A percentile compares a stretch with the other conserved stretches of the same genome.
These are phyloP conservation scores for Pseudopediastrum boryanum DNA, from an alignment of 139 green algal genomes.

Conservation along the genomic window DNA sequence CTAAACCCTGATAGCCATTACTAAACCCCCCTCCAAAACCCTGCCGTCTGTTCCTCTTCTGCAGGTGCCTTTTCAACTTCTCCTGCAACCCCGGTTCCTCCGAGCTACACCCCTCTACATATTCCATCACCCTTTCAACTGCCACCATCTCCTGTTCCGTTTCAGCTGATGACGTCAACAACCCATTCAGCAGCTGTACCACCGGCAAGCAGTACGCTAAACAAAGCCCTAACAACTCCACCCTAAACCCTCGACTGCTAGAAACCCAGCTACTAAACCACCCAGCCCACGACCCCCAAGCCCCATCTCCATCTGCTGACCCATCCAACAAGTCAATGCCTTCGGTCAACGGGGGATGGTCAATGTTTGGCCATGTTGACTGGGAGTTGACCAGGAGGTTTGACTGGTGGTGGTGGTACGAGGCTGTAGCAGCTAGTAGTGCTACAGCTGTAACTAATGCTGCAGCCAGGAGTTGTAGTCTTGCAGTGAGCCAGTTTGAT, in stretches of 20 bases:
- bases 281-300: no score
- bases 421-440: constrained; percentile 41
- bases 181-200: constrained; percentile 75
- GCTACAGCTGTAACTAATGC: constrained; percentile 65
- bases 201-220: constrained; percentile 85
- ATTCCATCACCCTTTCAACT: constrained; percentile 77
- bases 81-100: constrained; percentile 35
- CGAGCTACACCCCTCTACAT: constrained; percentile 9
- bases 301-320: no score
- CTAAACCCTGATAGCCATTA: no score
- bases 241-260: no score
- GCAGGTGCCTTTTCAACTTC: no score
- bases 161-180: constrained; percentile 75
- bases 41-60: no score
- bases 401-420: constrained; percentile 1
- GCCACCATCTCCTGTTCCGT: constrained; percentile 86
- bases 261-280: no score
- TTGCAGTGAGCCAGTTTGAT: constrained; percentile 73
- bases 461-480: constrained; percentile 84
- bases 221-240: constrained; percentile 70
- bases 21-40: no score
- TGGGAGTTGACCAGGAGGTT: no score
- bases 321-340: no score
- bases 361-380: no score
- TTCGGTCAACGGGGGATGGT: no score